phyloP scores from a whole-genome alignment of 139 green algal genomes.

The Chlorella vulgaris region DNA sequence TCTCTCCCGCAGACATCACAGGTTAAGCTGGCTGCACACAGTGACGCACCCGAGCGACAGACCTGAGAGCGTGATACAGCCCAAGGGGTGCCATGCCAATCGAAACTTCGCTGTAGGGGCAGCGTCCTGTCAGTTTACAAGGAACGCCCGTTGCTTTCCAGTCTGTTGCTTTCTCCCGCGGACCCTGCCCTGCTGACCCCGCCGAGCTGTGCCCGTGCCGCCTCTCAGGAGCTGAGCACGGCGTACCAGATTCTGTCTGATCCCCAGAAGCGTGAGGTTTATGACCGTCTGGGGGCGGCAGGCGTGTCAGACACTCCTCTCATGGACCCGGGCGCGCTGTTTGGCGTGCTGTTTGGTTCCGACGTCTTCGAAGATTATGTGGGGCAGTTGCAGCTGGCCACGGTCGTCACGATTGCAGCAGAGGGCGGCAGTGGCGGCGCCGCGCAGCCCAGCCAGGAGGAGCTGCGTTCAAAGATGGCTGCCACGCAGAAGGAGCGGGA shows the following conservation, averaged over 20 bases:
- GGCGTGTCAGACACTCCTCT: slow-evolving; percentile 27
- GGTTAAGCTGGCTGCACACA: neutral
- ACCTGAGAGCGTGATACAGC: too few species aligned
- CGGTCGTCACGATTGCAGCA: slow-evolving; percentile 29
- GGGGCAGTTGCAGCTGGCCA: slow-evolving; percentile 44
- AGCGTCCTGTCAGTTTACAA: too few species aligned
- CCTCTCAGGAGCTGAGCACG: slow-evolving; percentile 50
- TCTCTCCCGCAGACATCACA: neutral
- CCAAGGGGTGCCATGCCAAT: too few species aligned
- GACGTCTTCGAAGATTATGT: slow-evolving; percentile 62
- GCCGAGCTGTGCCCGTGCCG: neutral
- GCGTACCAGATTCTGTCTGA: slow-evolving; percentile 66
- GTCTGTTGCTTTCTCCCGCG: neutral
- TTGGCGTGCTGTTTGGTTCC: slow-evolving; percentile 58
- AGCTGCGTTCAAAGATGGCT: slow-evolving; percentile 34
- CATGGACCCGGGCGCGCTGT: slow-evolving; percentile 55
- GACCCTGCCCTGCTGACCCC: too few species aligned
- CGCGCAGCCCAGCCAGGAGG: neutral
- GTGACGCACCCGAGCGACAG: too few species aligned
- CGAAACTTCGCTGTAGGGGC: too few species aligned
- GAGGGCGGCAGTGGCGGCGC: slow-evolving; percentile 9
- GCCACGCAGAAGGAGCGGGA: slow-evolving; percentile 33
- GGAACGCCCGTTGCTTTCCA: too few species aligned
- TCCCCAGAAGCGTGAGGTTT: slow-evolving; percentile 47
- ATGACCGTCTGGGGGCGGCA: slow-evolving; percentile 44